phyloP scores from a whole-genome alignment of 2,329 filamentous ascomycete species.

The Hirsutella thompsonii region DNA sequence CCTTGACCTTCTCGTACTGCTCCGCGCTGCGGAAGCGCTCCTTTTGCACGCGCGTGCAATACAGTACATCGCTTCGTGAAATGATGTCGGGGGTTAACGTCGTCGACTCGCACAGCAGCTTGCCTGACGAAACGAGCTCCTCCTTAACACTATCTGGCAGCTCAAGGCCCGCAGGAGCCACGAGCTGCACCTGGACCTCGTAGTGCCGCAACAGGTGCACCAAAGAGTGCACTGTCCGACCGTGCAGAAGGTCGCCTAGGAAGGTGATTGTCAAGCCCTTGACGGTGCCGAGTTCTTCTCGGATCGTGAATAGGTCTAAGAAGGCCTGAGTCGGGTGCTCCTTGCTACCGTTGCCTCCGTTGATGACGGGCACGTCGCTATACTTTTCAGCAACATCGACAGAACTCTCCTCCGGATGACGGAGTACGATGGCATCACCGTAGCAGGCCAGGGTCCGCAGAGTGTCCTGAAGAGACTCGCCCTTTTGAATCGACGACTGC shows the following conservation, averaged over 20 bases:
- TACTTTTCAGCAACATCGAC: constrained; percentile 76
- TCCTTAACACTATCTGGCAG: constrained; percentile 66
- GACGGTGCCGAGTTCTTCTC: constrained; percentile 91
- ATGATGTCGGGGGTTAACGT: constrained; percentile 79
- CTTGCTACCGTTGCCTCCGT: constrained; percentile 88
- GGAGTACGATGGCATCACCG: constrained; percentile 87
- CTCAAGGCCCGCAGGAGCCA: constrained; percentile 65
- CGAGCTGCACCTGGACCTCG: constrained; percentile 85
- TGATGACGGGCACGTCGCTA: constrained; percentile 86
- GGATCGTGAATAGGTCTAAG: constrained; percentile 95
- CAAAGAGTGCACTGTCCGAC: constrained; percentile 88
- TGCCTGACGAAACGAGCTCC: constrained; percentile 58
- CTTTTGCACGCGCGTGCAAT: constrained; percentile 94
- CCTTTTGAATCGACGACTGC: constrained; percentile 84
- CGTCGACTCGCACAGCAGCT: constrained; percentile 64
- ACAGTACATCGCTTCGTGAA: constrained; percentile 77
- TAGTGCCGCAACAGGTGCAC: constrained; percentile 92
- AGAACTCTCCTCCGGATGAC: constrained; percentile 74
- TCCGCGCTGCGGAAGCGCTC: constrained; percentile 77
- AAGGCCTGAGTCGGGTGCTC: constrained; percentile 98
- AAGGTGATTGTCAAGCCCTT: constrained; percentile 95
- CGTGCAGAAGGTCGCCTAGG: constrained; percentile 83
- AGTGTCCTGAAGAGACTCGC: constrained; percentile 85
- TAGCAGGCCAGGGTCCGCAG: constrained; percentile 91
- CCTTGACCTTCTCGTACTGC: constrained; percentile 79